A percentile compares a stretch with the other conserved stretches of the same genome.
Evolutionary conservation across 2,329 filamentous ascomycete species (phyloP).

Genomic region (Aspergillus arachidicola): DNA sequence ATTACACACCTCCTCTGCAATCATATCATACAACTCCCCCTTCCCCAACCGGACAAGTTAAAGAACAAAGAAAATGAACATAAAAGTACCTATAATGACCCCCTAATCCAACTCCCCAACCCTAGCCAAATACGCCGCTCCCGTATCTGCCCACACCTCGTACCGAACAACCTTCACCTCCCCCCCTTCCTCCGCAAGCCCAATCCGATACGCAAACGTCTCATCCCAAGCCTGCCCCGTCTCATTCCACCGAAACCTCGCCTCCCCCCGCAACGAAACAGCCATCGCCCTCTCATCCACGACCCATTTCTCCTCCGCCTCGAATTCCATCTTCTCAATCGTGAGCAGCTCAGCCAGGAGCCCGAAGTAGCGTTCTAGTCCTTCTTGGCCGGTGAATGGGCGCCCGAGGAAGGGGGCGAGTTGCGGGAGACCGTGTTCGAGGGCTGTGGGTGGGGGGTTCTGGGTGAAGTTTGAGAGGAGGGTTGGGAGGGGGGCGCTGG

Average conservation of each 20-base stretch:
- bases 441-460: constrained; percentile 23
- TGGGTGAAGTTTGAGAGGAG: constrained; percentile 41
- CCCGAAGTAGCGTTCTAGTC: constrained; percentile 41
- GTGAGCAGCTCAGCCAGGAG: constrained; percentile 32
- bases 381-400: constrained; percentile 40
- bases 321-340: constrained; percentile 42
- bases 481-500: constrained; percentile 21
- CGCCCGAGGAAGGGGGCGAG: constrained; percentile 48
- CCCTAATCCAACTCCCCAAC: constrained; percentile 19
- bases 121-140: constrained; percentile 46
- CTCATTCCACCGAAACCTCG: constrained; percentile 36
- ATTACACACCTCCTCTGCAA: background rate
- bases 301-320: constrained; percentile 38
- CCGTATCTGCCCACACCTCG: constrained; percentile 49
- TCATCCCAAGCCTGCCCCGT: constrained; percentile 45
- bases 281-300: constrained; percentile 37
- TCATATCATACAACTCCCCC: background rate
- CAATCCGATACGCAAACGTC: constrained; percentile 43
- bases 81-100: background rate
- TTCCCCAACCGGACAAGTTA: background rate
- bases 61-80: background rate
- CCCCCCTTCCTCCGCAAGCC: constrained; percentile 26
- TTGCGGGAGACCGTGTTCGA: constrained; percentile 45
- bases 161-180: constrained; percentile 42
- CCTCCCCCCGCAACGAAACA: constrained; percentile 38